Evolutionary conservation across 495 filamentous ascomycete species (phyloP).

Genomic region (Lasiosphaeriaceae sp.): DNA sequence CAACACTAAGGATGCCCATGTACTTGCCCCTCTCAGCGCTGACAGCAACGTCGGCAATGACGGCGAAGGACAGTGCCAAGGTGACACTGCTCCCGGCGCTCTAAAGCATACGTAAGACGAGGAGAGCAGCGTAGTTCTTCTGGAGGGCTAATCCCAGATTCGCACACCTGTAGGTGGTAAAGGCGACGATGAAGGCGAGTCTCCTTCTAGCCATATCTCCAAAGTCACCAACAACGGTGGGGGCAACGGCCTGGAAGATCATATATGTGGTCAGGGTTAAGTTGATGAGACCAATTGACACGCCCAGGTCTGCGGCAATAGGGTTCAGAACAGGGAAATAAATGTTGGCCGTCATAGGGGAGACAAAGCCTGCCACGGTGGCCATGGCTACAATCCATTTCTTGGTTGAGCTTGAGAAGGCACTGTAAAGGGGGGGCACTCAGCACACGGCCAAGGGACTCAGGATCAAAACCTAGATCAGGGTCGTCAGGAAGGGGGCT

Average conservation of each 20-base stretch:
- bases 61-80: constrained; percentile 55
- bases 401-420: constrained; percentile 55
- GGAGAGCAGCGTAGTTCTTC: constrained; percentile 53
- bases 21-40: constrained; percentile 58
- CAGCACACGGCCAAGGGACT: constrained; percentile 30
- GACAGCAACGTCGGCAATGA: constrained; percentile 59
- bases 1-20: constrained; percentile 52
- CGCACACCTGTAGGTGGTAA: constrained; percentile 57
- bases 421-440: constrained; percentile 47
- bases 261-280: constrained; percentile 61
- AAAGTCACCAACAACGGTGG: constrained; percentile 57
- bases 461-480: constrained; percentile 14
- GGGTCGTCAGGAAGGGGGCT: no score
- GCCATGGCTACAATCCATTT: constrained; percentile 63
- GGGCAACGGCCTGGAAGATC: constrained; percentile 57
- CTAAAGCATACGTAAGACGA: constrained; percentile 62
- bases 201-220: constrained; percentile 57
- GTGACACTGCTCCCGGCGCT: constrained; percentile 55
- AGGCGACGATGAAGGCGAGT: constrained; percentile 55
- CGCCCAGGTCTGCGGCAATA: constrained; percentile 50
- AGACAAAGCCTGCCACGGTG: constrained; percentile 62
- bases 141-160: constrained; percentile 63
- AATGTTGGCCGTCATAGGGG: constrained; percentile 71
- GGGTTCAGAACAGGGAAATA: constrained; percentile 72
- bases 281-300: constrained; percentile 61